These are phyloP conservation scores for Ustanciosporium gigantosporum DNA, from an alignment of 1,284 basidiomycete species.

Conservation along the genomic window DNA sequence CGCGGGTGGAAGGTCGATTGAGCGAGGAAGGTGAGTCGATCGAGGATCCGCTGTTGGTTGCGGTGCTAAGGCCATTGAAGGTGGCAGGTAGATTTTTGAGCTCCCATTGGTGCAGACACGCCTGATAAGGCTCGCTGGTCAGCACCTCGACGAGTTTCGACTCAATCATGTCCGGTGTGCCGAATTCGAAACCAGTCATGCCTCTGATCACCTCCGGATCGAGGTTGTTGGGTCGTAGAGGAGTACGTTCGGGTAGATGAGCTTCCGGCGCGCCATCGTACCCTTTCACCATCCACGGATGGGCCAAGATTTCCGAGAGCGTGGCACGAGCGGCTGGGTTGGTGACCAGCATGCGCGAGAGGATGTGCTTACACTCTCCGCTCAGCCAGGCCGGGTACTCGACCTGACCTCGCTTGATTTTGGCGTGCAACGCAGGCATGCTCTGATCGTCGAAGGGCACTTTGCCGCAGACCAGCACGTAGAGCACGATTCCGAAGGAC, in stretches of 20 bases:
- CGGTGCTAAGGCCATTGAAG: constrained; percentile 23
- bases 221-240: constrained; percentile 81
- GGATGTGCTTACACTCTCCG: constrained; percentile 89
- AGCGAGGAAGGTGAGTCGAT: constrained; percentile 9
- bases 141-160: constrained; percentile 74
- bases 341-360: constrained; percentile 94
- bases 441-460: constrained; percentile 99
- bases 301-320: constrained; percentile 81
- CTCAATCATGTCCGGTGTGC: constrained; percentile 82
- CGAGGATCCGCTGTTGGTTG: constrained; percentile 59
- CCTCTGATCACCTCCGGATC: constrained; percentile 82
- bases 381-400: constrained; percentile 98
- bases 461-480: constrained; percentile 95
- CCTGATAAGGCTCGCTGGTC: constrained; percentile 75
- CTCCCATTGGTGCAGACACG: constrained; percentile 78
- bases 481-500: constrained; percentile 97
- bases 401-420: constrained; percentile 95
- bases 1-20: constrained; percentile 26
- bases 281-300: constrained; percentile 94
- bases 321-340: constrained; percentile 83
- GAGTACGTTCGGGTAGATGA: constrained; percentile 84
- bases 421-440: constrained; percentile 97
- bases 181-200: constrained; percentile 98
- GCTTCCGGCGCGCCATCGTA: constrained; percentile 78
- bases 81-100: constrained; percentile 57